Base-by-base conservation (phyloP, 1,284 basidiomycete species). In the Apiotrichum mycotoxinovorans region DNA sequence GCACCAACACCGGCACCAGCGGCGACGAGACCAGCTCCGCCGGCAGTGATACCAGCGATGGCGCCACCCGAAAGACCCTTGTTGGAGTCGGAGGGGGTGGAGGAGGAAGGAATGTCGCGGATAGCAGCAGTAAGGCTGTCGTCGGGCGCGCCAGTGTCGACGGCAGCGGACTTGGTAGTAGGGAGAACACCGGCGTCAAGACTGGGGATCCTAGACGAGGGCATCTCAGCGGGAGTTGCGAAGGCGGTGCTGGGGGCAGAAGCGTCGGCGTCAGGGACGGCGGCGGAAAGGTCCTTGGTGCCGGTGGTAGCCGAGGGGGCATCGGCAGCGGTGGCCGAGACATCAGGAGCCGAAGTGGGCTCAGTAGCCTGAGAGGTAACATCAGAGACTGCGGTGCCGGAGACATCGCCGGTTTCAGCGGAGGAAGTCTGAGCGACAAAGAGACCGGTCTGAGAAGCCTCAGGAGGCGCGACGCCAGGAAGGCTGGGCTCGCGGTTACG, bases 91-190 rank as follows among this genome's bases (percentile, higher is more conserved):
- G 44, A n/a, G n/a, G n/a, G n/a, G n/a, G n/a, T 9, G 14, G 23
- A 12, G 20, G 26, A 14, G 20, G 30, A 18, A 20, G 46, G 46
- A n/a, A 48, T 48, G 34, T 30, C 33, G 22, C 46, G 46, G 46
- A 48, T 35, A 25, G 46, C 46, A 33, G 30, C 46, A 23, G 46
- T 48, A 20, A 48, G 46, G 46, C 33, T 35, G 27, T 48, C 20
- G 18, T 37, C 27, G 20, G 34, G 30, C 7, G 20, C 15, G 12
- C 10, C 9, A 33, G 33, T 14, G 11, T 17, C 12, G 18, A 20
- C 14, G 23, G 12, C 25, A 35, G 46, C 3, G 4, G 20, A 8
- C 4, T 33, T 12, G n/a, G 42, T 7, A 15, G 25, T 22, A n/a
- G 40, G 11, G 9, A 10, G 40, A 18, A 22, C 22, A 22, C 17